Evolutionary conservation across 257 asterid species (phyloP).

Genomic region (Fraxinus anomala): DNA sequence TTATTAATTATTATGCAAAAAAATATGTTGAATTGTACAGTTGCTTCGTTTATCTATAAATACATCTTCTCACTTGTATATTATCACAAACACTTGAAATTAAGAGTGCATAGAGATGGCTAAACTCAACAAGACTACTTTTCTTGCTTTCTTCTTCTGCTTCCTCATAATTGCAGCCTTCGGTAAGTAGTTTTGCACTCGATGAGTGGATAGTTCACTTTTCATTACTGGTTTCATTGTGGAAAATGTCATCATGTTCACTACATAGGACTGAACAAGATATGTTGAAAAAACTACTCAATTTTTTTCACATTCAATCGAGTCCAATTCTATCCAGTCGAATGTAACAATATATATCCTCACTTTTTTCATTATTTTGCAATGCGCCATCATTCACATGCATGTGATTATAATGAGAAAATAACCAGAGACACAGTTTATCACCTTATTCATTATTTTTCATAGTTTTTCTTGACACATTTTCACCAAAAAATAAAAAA

Average conservation of each 20-base stretch:
- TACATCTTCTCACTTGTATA: not conserved
- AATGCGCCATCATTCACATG: not conserved
- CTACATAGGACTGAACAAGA: not conserved
- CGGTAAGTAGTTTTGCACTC: slow-evolving; percentile 5
- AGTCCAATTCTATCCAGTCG: not conserved
- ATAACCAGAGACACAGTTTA: no score
- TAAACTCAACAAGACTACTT: not conserved
- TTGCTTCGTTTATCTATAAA: not conserved
- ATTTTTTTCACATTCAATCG: not conserved
- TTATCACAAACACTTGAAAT: not conserved
- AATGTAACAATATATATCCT: not conserved
- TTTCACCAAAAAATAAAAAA: no score
- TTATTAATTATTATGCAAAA: not conserved
- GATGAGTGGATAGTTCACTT: not conserved
- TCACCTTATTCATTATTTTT: no score
- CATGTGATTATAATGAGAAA: no score
- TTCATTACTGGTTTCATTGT: not conserved
- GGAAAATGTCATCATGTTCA: not conserved
- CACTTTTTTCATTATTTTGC: not conserved
- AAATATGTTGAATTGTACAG: not conserved
- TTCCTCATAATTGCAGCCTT: slow-evolving; percentile 22
- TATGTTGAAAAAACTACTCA: not conserved
- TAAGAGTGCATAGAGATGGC: not conserved
- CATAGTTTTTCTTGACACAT: not conserved
- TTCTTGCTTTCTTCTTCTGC: slow-evolving; percentile 11